Base-by-base conservation (phyloP, 2,329 filamentous ascomycete species). In the Macrophomina phaseolina region DNA sequence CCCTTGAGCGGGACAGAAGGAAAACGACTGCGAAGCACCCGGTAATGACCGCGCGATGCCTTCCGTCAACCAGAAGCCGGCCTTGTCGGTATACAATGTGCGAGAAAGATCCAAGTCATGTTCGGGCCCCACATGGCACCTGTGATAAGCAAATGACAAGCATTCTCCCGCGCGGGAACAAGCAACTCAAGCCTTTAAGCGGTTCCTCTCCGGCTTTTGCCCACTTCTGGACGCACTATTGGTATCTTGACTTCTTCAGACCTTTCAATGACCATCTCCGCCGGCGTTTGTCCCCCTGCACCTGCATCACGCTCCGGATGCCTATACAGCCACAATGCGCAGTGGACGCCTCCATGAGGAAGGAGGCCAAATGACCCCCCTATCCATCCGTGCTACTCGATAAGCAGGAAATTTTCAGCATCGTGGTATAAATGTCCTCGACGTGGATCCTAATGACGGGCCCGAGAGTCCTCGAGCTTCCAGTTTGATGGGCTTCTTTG, bases 121-220 rank as follows among this genome's bases (percentile, higher is more conserved):
- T 23, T 23, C 23, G 3, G 23, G 23, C 23, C 23, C 23, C 23
- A 23, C 23, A 23, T 23, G 23, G 23, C 3, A 23, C 23, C 28
- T 30, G 34, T 53, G 49, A 53, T 53, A 53, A 53, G 49, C 49
- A 30, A 53, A 30, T n/a, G 49, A 36, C 49, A 53, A 53, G 49
- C 49, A 53, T 53, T 11, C 5, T 9, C 7, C 49, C 49, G 30
- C 49, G 30, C n/a, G 49, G 28, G 9, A 16, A 53, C 49, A 53
- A 53, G 49, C 49, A 32, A 12, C 7, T 34, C 49, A 53, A 53
- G 49, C 49, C 49, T 53, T 53, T 53, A 53, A 53, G 49, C 49
- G 49, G 49, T 14, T 53, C 34, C 30, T 8, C 9, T 30, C 49
- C 49, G 49, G 28, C 14, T n/a, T 30, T 36, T 14, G 34, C 3